These are phyloP conservation scores for Dinochytrium kinnereticum DNA, from an alignment of 371 early-diverging fungal genomes.

Conservation along the genomic window DNA sequence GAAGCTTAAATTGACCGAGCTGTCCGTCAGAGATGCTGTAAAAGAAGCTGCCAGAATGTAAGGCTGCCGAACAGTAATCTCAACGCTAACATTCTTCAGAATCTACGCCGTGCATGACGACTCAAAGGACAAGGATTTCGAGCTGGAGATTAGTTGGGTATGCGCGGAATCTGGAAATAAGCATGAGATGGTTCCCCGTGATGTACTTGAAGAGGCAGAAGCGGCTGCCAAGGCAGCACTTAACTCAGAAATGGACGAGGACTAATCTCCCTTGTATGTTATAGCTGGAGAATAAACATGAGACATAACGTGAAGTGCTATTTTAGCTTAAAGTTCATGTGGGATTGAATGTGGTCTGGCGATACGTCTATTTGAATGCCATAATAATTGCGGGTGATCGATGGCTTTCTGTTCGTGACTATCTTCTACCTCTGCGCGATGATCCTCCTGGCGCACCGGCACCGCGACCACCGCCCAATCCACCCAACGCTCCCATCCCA, in stretches of 20 bases:
- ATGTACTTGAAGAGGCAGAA: constrained; percentile 86
- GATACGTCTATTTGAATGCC: too few relatives aligned
- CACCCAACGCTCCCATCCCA: constrained; percentile 54
- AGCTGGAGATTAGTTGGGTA: constrained; percentile 96
- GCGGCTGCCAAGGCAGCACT: constrained; percentile 70
- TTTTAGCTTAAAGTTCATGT: too few relatives aligned
- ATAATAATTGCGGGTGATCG: too few relatives aligned
- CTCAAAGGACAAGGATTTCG: constrained; percentile 96
- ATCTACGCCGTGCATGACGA: constrained; percentile 96
- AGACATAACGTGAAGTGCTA: too few relatives aligned
- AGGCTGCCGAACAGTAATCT: constrained; percentile 29
- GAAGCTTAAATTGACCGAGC: constrained; percentile 84
- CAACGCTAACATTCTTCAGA: constrained; percentile 47
- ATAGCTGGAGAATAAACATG: too few relatives aligned
- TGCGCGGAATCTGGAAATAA: constrained; percentile 79
- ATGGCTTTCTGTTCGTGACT: neutral
- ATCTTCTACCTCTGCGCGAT: constrained; percentile 7
- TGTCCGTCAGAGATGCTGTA: constrained; percentile 89
- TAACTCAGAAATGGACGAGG: constrained; percentile 54
- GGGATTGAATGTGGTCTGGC: too few relatives aligned
- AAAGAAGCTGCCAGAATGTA: constrained; percentile 95
- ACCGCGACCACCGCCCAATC: constrained; percentile 46
- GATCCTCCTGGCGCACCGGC: too few relatives aligned
- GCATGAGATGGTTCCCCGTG: constrained; percentile 89
- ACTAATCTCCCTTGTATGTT: constrained; percentile 22